phyloP scores from a whole-genome alignment of 345 rosid genomes.

The Psidium friedrichsthalianum region DNA sequence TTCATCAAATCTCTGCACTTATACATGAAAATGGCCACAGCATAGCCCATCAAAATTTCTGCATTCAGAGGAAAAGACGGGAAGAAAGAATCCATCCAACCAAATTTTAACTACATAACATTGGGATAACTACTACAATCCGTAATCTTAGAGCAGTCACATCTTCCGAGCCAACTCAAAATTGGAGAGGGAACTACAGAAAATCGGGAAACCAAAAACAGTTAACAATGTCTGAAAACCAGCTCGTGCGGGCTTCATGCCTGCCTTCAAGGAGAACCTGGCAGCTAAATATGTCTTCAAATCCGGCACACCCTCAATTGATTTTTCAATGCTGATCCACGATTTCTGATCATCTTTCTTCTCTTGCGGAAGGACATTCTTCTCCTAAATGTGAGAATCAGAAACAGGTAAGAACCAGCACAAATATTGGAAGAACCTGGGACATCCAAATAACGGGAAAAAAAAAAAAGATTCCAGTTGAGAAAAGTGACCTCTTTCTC shows the following conservation, averaged over 20 bases:
- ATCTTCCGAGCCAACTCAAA: not conserved
- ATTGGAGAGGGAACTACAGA: not conserved
- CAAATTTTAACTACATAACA: not conserved
- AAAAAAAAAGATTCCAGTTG: not conserved
- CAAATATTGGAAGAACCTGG: not conserved
- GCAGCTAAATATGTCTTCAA: slow-evolving; percentile 70
- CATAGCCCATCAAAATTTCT: not conserved
- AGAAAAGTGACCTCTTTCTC: slow-evolving; percentile 48
- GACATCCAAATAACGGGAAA: not conserved
- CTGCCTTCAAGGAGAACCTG: slow-evolving; percentile 67
- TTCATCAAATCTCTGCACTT: not conserved
- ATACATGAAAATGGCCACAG: not conserved
- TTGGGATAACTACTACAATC: not conserved
- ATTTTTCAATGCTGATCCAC: slow-evolving; percentile 45
- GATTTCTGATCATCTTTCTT: slow-evolving; percentile 83
- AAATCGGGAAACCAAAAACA: not conserved
- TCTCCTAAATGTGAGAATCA: slow-evolving; percentile 25
- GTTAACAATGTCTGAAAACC: slow-evolving; percentile 25
- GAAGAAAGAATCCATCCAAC: not conserved
- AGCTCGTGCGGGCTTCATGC: slow-evolving; percentile 88
- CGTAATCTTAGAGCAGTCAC: not conserved
- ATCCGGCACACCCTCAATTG: slow-evolving; percentile 61
- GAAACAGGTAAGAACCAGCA: not conserved
- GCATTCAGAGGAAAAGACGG: not conserved
- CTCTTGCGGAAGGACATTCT: slow-evolving; percentile 54